Conservation (phyloP, 352 stramenopile genomes). For the Phytophthora sp. region DNA sequence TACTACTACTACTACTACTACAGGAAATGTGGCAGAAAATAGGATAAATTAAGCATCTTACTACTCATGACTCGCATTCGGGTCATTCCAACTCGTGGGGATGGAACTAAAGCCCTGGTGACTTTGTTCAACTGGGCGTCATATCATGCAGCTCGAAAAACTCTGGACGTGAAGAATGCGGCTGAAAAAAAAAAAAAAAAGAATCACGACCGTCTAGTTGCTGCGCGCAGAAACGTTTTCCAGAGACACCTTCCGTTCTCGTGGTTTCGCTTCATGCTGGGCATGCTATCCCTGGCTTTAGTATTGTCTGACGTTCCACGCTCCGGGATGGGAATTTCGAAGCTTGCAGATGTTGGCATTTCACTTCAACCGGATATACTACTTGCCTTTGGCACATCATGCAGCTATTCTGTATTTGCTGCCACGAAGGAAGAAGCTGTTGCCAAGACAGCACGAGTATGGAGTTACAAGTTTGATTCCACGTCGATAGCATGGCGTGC, state of each 20-base stretch:
- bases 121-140: neutral
- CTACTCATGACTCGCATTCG: neutral
- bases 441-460: constrained; percentile 10
- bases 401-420: constrained; percentile 27
- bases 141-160: too few species aligned
- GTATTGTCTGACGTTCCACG: constrained; percentile 32
- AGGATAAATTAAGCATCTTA: neutral
- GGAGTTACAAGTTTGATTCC: constrained; percentile 46
- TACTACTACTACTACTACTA: too few species aligned
- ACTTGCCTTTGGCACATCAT: constrained; percentile 24
- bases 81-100: neutral
- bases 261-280: constrained; percentile 6
- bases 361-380: constrained; percentile 30
- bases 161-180: too few species aligned
- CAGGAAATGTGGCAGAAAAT: too few species aligned
- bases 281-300: constrained; percentile 23
- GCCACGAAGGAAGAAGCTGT: constrained; percentile 11
- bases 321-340: constrained; percentile 22
- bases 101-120: neutral
- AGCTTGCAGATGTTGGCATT: neutral
- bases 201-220: constrained; percentile 11
- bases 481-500: constrained; percentile 31
- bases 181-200: neutral
- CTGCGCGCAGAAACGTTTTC: constrained; percentile 12
- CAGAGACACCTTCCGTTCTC: constrained; percentile 21